Evolutionary conservation across 345 rosid species (phyloP), one percentile per base, ranked within the genome.

Genomic region (Microcos paniculata): DNA sequence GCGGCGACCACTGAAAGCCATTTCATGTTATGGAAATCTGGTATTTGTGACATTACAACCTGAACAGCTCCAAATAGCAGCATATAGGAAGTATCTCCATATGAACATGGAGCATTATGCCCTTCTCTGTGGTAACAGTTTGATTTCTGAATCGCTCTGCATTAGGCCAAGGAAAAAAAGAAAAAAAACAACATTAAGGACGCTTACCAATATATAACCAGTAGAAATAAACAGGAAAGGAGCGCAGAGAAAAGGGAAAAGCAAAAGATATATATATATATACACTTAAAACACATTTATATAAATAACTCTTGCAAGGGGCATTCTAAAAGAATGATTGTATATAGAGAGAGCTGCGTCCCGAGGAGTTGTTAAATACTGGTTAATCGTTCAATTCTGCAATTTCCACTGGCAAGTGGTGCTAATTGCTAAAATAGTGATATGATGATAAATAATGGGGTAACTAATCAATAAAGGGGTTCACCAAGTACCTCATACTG

Each of bases 101-200:
- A 84, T 30, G 75, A 45, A 69, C 90, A 87, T 10, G 78, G 59
- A 63, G 86, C 90, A 24, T 19, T 38, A 58, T 58, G 87, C 66
- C 90, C 90, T 80, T 85, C 82, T 71, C 35, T 80, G 78, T 85
- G 89, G 76, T 88, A 85, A 70, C 91, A 87, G n/a, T 85, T 82
- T 53, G 88, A 83, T 77, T 71, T 78, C 31, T 49, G 81, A 78
- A 87, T 82, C 4, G 90, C 90, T 53, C 90, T 87, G 87, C 55
- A 49, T 30, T 58, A 13, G 19, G 38, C 52, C 51, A 43, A 24
- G 26, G 19, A 64, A 12, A 10, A 16, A 19, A 6, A 16, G 18
- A 46, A 24, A 26, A 2, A 14, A n/a, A 3, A 62, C 15, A 57
- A 2, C 40, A 48, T 30, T n/a, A 12, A 56, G 6, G 64, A 61